These are phyloP conservation scores for Chlorophyllum brunneum DNA, from an alignment of 768 basidiomycete genomes.

Conservation along the genomic window DNA sequence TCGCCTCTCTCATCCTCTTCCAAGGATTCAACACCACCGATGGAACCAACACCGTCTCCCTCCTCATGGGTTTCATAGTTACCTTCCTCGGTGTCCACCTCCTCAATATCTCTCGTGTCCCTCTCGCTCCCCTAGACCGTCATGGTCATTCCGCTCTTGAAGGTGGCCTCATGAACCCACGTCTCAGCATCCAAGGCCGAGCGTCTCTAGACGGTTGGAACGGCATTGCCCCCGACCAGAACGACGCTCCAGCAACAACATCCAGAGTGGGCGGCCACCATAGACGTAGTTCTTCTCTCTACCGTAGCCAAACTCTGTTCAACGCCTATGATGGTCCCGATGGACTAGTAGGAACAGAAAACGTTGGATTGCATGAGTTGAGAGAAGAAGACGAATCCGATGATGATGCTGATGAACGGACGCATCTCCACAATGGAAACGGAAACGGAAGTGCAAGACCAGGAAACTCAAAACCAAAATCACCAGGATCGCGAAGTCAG, in stretches of 20 bases:
- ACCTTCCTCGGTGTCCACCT: constrained; percentile 98
- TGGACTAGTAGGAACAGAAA: constrained; percentile 16
- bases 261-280: constrained; percentile 37
- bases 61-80: constrained; percentile 85
- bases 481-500: constrained; percentile 45
- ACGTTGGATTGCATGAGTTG: constrained; percentile 56
- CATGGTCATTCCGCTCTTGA: constrained; percentile 54
- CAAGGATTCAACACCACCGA: constrained; percentile 93
- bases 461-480: constrained; percentile 18
- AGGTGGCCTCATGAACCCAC: constrained; percentile 68
- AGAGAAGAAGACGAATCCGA: constrained; percentile 62
- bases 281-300: constrained; percentile 61
- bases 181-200: constrained; percentile 77
- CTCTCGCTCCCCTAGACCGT: constrained; percentile 36
- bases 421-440: constrained; percentile 28
- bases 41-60: constrained; percentile 77
- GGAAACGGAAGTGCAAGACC: constrained; percentile 1
- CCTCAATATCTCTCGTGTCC: constrained; percentile 72
- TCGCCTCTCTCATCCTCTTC: constrained; percentile 95
- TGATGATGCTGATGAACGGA: constrained; percentile 44
- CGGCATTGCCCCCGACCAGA: constrained; percentile 22
- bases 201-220: constrained; percentile 79
- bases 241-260: constrained; percentile 16
- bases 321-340: constrained; percentile 67
- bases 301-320: constrained; percentile 71